phyloP scores from a whole-genome alignment of 163 green algal species.

The Coccomyxa subellipsoidea region DNA sequence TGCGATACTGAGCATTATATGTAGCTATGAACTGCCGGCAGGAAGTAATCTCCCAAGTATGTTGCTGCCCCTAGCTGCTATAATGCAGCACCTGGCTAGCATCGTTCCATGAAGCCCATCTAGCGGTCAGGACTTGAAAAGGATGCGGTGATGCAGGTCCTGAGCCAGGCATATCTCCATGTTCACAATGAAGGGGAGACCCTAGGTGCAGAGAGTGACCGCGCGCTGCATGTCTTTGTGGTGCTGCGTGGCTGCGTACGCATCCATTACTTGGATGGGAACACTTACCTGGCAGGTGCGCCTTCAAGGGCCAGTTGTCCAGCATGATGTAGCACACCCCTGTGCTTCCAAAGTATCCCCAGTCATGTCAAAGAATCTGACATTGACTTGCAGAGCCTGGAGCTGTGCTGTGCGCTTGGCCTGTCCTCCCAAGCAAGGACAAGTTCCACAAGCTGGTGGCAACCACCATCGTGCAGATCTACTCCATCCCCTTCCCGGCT shows the following conservation, averaged over 20 bases:
- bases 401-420: neutral
- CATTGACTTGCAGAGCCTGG: slow-evolving; percentile 5
- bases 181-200: neutral
- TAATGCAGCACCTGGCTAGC: too few species aligned
- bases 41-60: too few species aligned
- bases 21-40: too few species aligned
- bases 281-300: neutral
- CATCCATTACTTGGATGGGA: neutral
- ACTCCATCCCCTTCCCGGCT: neutral
- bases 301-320: neutral
- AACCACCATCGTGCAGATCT: neutral
- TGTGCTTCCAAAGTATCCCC: neutral
- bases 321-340: neutral
- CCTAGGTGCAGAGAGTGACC: neutral
- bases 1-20: too few species aligned
- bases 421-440: neutral
- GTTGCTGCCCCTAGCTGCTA: too few species aligned
- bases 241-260: slow-evolving; percentile 1
- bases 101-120: too few species aligned
- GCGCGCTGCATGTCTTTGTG: neutral
- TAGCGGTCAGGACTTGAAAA: too few species aligned
- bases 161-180: neutral
- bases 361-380: too few species aligned
- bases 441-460: neutral
- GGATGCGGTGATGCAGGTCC: too few species aligned